phyloP scores from a whole-genome alignment of 73 alveolate species.

The Tetrahymena malaccensis region DNA sequence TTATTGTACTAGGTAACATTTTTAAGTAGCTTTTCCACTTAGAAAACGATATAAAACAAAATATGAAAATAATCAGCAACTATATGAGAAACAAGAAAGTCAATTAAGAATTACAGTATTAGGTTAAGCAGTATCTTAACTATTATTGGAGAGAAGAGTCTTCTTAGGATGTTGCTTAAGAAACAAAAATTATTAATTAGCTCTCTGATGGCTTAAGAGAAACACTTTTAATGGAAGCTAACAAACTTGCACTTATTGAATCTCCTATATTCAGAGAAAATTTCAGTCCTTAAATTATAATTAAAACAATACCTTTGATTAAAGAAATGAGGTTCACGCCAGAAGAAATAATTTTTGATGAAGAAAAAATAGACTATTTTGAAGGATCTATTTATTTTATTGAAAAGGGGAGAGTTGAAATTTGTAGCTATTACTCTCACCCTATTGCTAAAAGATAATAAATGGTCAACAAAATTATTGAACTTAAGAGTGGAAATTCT shows the following conservation, averaged over 20 bases:
- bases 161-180: slow-evolving; percentile 10
- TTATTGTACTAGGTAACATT: background rate
- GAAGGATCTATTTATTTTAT: background rate
- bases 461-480: background rate
- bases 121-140: slow-evolving; percentile 6
- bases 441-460: background rate
- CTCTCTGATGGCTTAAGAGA: slow-evolving; percentile 28
- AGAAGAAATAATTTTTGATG: background rate
- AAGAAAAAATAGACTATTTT: background rate
- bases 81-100: slow-evolving; percentile 19
- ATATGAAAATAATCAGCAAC: slow-evolving; percentile 9
- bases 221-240: slow-evolving; percentile 7
- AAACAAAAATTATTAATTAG: slow-evolving; percentile 3
- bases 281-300: background rate
- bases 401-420: background rate
- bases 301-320: background rate
- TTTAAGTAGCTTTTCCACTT: background rate
- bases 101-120: background rate
- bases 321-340: background rate
- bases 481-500: background rate
- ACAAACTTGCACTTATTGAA: background rate
- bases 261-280: background rate
- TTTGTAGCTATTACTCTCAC: background rate
- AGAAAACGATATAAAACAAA: slow-evolving; percentile 1
- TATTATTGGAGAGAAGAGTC: slow-evolving; percentile 38